phyloP scores from a whole-genome alignment of 805 yeast species.

The Zygosaccharomyces rouxii region DNA sequence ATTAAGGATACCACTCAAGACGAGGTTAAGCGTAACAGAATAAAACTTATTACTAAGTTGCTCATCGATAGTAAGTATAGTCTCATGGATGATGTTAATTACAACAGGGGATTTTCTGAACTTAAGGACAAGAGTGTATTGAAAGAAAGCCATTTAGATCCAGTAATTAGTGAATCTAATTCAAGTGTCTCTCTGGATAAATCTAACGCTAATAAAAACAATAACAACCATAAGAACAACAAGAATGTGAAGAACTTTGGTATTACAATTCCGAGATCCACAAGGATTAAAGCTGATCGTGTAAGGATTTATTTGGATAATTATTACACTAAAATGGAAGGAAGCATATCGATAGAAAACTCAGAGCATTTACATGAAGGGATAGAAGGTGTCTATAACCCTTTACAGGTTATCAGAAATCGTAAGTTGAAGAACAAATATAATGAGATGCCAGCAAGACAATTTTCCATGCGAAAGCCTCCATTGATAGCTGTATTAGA shows the following conservation, averaged over 20 bases:
- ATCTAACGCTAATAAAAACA: not conserved
- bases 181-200: not conserved
- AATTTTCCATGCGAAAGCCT: constrained; percentile 42
- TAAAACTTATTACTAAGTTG: constrained; percentile 26
- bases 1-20: not conserved
- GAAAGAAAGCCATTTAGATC: constrained; percentile 1
- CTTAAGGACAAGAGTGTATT: not conserved
- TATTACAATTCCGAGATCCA: constrained; percentile 15
- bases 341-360: constrained; percentile 33
- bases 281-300: constrained; percentile 30
- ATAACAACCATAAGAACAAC: constrained; percentile 1
- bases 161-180: not conserved
- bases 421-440: constrained; percentile 53
- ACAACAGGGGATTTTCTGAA: constrained; percentile 17
- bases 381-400: constrained; percentile 71
- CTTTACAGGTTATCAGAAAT: constrained; percentile 76
- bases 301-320: constrained; percentile 39
- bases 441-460: constrained; percentile 38
- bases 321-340: constrained; percentile 47
- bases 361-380: constrained; percentile 37
- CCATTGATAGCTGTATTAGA: constrained; percentile 55
- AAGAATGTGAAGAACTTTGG: too few relatives aligned
- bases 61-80: constrained; percentile 28
- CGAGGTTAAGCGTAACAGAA: constrained; percentile 11
- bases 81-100: constrained; percentile 33